Base-by-base conservation (phyloP, 2,329 filamentous ascomycete genomes). In the Fusarium verticillioides region DNA sequence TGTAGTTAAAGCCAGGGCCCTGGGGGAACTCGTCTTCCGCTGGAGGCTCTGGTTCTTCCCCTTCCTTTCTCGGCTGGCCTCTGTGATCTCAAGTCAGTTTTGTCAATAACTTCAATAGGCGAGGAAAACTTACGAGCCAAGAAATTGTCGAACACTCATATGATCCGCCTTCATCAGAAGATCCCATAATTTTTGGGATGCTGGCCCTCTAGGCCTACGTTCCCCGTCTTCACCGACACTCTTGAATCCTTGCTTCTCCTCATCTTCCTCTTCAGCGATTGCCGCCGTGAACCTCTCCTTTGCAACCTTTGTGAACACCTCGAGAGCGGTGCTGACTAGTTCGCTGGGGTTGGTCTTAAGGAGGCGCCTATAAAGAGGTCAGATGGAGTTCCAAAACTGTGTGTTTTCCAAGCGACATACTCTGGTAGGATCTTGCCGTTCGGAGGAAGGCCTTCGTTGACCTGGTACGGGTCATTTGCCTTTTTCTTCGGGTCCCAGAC, bases 1-100 rank as follows among this genome's bases (percentile, higher is more conserved):
- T 46, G 12, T 15, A 46, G 4, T 28, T 28, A 1, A 2, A 46
- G 0, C 43, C 43, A 15, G 43, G 43, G 5, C 43, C 12, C 12
- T 15, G 0, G 1, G 23, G 43, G 11, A 46, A 28, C 0, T 28
- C 43, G 7, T 5, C 23, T 16, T 15, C 18, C 1, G 1, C 23
- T 7, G 11, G 4, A 21, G 3, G 10, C 16, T 26, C 0, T 0
- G 23, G 11, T 1, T 26, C 23, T 13, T 44, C 0, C 2, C 8
- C 23, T 3, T 9, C 4, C 0, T 46, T 4, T 26, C 0, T 13
- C 23, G 0, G 0, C 6, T 15, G 43, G 23, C 43, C 23, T 13
- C 43, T 44, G 16, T 12, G 10, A 4, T 1, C 10, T 44, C 10
- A 26, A 18, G 10, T 44, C 2, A 44, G 42, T 23, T 23, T 34